Base-by-base conservation (phyloP, 805 yeast species). In the Candida railenensis region DNA sequence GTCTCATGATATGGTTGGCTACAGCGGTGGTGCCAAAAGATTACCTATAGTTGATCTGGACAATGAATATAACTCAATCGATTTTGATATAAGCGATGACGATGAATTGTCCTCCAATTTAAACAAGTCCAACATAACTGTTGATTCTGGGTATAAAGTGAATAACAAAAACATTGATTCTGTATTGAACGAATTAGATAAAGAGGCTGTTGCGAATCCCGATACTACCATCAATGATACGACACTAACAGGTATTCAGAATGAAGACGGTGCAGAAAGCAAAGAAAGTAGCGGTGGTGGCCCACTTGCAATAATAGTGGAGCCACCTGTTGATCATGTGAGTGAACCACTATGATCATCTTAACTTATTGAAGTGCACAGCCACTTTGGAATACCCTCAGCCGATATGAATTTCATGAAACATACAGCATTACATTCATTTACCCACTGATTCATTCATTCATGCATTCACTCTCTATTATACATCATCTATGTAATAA, bases 31-130 rank as follows among this genome's bases (percentile, higher is more conserved):
- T 48, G 57, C 21, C 63, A 49, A 76, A 65, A 61, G 66, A 68
- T 63, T 72, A 44, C 73, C 80, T 0, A 53, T 76, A 37, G 72
- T 80, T 5, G 76, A 76, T 22, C 71, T 73, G n/a, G 76, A 70
- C 46, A 66, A 70, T 28, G 73, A 69, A 5, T 65, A 70, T 4
- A 74, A 70, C 52, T 60, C 65, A 37, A 59, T 70, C 32, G 60
- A 70, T 42, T 69, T 66, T 43, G 67, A 58, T 34, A 51, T 61
- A 14, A 56, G 64, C 18, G 69, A 66, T 48, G 62, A 56, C 37
- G 65, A 53, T 5, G 53, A 55, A 16, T n/a, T 18, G 11, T 22
- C 25, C 4, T 30, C 43, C 33, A 44, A 40, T 36, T 34, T 36
- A 14, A 48, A 44, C 40, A 38, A 18, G 30, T 44, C 34, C 20